Percentiles rank a stretch among this genome's conserved stretches.
phyloP scores from a whole-genome alignment of 768 basidiomycete genomes.

The Russula dissimulans region DNA sequence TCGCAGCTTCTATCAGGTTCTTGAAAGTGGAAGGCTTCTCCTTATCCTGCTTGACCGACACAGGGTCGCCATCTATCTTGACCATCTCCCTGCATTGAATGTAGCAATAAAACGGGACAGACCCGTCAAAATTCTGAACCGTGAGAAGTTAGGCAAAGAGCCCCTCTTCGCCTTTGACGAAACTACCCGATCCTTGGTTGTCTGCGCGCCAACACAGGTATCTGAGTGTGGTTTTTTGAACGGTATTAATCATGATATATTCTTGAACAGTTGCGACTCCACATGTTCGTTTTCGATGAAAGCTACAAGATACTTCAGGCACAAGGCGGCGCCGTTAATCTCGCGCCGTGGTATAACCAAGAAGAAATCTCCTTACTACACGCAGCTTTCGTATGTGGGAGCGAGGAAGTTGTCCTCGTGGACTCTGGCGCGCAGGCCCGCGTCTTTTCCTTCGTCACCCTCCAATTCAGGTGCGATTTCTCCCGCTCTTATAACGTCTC shows the following conservation, averaged over 20 bases:
- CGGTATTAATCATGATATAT: not conserved
- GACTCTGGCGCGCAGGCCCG: conserved; percentile 37
- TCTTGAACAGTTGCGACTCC: conserved; percentile 26
- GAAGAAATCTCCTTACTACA: conserved; percentile 25
- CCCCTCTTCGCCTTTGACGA: conserved; percentile 46
- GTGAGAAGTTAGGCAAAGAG: conserved; percentile 39
- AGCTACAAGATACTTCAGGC: conserved; percentile 33
- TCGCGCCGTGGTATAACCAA: conserved; percentile 36
- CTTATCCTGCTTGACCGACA: conserved; percentile 4
- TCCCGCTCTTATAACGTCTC: no score
- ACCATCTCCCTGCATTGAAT: not conserved
- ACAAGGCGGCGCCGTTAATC: conserved; percentile 33
- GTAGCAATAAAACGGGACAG: not conserved
- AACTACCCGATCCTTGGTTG: conserved; percentile 36
- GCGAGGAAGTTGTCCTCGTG: conserved; percentile 44
- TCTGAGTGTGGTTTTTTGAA: not conserved
- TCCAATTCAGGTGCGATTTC: conserved; percentile 40
- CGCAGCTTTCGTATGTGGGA: conserved; percentile 39
- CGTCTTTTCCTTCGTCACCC: conserved; percentile 45
- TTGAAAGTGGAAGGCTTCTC: conserved; percentile 10
- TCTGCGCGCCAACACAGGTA: conserved; percentile 38
- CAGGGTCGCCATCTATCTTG: conserved; percentile 11
- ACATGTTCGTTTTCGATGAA: conserved; percentile 43
- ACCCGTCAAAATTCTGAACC: conserved; percentile 25
- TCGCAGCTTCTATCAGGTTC: conserved; percentile 10